Conservation (phyloP, 2,329 filamentous ascomycete species). For the Ophiosphaerella korrae region DNA sequence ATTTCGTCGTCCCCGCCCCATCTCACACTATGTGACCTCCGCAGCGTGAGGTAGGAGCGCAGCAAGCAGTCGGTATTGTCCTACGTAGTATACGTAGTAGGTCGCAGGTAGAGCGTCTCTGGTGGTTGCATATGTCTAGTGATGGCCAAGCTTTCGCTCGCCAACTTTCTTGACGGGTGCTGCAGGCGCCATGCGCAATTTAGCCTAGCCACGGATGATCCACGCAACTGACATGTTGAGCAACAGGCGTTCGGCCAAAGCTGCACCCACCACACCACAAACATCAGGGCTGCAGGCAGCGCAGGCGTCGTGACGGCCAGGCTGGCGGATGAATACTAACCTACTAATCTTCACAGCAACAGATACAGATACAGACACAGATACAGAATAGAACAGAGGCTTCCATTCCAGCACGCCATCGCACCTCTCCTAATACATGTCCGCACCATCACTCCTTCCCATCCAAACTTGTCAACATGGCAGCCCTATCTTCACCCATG, state of each 20-base stretch:
- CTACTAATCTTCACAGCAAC: conserved; percentile 23
- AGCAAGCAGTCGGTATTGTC: too few species aligned
- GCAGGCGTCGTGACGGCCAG: conserved; percentile 11
- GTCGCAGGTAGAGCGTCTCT: too few species aligned
- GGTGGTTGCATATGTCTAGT: too few species aligned
- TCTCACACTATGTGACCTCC: too few species aligned
- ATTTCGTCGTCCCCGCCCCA: too few species aligned
- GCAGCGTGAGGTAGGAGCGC: too few species aligned
- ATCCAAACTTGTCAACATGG: conserved; percentile 28
- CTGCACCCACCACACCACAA: conserved; percentile 9
- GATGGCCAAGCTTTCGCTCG: neutral
- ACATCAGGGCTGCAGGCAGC: conserved; percentile 22
- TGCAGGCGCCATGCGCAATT: conserved; percentile 9
- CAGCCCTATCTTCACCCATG: conserved; percentile 34
- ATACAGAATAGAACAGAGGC: neutral
- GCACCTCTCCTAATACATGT: conserved; percentile 23
- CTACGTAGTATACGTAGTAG: too few species aligned
- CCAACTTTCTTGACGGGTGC: too few species aligned
- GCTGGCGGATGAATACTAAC: conserved; percentile 16
- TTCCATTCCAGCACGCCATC: neutral
- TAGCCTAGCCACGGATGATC: conserved; percentile 13
- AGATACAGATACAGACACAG: neutral
- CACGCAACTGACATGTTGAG: conserved; percentile 11
- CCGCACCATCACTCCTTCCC: conserved; percentile 24
- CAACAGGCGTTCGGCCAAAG: conserved; percentile 12